Base-by-base conservation (phyloP, 164 flowering plant genomes). In the Piper longum region DNA sequence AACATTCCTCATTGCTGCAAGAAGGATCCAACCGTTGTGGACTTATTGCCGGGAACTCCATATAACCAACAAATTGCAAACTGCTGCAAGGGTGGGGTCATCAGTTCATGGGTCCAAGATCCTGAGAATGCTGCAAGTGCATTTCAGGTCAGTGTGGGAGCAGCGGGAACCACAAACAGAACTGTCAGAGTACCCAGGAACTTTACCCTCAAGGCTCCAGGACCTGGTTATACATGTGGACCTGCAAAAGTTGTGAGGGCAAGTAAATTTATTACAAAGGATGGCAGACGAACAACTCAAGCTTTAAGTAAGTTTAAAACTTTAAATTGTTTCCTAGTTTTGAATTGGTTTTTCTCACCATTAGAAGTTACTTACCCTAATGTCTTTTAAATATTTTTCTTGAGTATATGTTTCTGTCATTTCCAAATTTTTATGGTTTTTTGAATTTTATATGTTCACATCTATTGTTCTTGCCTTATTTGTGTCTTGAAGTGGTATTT, bases 71-170 rank as follows among this genome's bases (percentile, higher is more conserved):
- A 26, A 26, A 26, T 26, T 26, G 36, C 36, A 26, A 26, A 26
- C 36, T 26, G 36, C 36, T 26, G 36, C 36, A 26, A 26, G 36
- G 36, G 36, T 26, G 36, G 36, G 1, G 36, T 26, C 36, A 26
- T 26, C 36, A 26, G 36, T 26, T 26, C 36, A 26, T 26, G 36
- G 36, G 2, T 26, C 36, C 36, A 26, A 70, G 91, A 87, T 68
- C 88, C 83, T 11, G 51, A 66, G 40, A 79, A 67, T 70, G 73
- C 83, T 26, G 67, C 62, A 7, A 70, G 81, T 77, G 73, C 89
- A 2, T 89, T 89, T 69, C 95, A 87, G 75, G 19, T 89, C 40
- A 82, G 83, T 60, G 92, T 87, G 12, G 97, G 97, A 7, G 62
- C 65, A 8, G 83, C 95, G 0, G 95, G 95, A 18, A 83, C 86